These are phyloP conservation scores for Metschnikowia shivogae DNA, from an alignment of 805 yeast genomes.

Conservation along the genomic window DNA sequence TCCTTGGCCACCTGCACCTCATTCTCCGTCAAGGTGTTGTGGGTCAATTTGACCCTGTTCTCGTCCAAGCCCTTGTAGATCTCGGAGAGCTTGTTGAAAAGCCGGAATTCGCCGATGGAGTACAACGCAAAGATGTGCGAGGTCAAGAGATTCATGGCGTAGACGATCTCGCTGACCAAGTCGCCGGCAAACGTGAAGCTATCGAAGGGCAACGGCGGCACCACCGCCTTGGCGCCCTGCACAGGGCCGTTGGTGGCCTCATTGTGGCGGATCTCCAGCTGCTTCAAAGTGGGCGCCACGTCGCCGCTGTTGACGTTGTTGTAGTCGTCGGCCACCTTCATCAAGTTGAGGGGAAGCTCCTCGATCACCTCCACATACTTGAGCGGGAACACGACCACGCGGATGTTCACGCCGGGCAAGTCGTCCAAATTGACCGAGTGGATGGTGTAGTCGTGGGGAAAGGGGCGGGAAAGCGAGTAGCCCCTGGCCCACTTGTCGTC, in stretches of 20 bases:
- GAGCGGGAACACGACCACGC: constrained; percentile 59
- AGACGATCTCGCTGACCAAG: constrained; percentile 52
- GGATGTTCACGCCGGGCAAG: constrained; percentile 52
- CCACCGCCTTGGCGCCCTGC: constrained; percentile 3
- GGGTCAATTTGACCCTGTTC: constrained; percentile 48
- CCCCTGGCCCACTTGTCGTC: constrained; percentile 74
- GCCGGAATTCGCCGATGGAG: constrained; percentile 64
- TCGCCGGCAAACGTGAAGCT: constrained; percentile 38
- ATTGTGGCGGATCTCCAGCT: constrained; percentile 25
- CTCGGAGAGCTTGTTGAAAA: constrained; percentile 51
- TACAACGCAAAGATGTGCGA: constrained; percentile 67
- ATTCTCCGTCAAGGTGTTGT: constrained; percentile 48
- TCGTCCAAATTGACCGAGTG: constrained; percentile 59
- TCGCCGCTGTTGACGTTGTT: constrained; percentile 21
- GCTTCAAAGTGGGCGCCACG: constrained; percentile 32
- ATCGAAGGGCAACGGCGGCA: constrained; percentile 55
- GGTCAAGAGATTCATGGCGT: constrained; percentile 53
- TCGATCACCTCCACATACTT: constrained; percentile 46
- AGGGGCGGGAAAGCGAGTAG: constrained; percentile 62
- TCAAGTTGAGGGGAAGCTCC: constrained; percentile 35
- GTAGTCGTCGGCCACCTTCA: constrained; percentile 26
- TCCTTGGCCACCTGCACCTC: constrained; percentile 50
- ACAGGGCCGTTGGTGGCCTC: constrained; percentile 20
- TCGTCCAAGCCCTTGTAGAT: constrained; percentile 58
- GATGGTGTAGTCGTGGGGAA: constrained; percentile 64